Conservation (phyloP, 2,329 filamentous ascomycete species). For the Mycocentrospora acerina region DNA sequence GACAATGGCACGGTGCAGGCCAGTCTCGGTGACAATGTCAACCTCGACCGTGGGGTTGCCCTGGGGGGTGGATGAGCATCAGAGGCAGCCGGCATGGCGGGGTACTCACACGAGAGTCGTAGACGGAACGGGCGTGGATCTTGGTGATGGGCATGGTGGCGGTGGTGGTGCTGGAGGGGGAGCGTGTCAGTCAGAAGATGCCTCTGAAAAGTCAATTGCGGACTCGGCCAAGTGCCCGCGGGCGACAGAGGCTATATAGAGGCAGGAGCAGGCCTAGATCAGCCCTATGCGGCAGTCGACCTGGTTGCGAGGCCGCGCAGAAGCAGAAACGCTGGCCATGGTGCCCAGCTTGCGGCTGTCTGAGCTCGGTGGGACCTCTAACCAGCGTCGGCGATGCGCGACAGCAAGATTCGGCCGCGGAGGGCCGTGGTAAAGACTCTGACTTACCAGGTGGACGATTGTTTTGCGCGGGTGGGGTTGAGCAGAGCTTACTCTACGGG, state of each 20-base stretch:
- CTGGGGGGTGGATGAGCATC: constrained; percentile 10
- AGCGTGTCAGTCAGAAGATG: constrained; percentile 15
- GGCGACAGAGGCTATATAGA: no score
- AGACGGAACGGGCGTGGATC: constrained; percentile 75
- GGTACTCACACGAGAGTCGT: constrained; percentile 72
- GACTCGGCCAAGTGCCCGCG: constrained; percentile 8
- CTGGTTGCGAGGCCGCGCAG: no score
- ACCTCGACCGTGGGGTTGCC: constrained; percentile 98
- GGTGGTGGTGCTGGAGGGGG: constrained; percentile 26
- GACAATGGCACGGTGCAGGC: constrained; percentile 95
- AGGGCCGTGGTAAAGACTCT: constrained; percentile 28
- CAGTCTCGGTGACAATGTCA: constrained; percentile 93
- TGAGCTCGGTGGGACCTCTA: constrained; percentile 19
- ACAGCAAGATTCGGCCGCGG: constrained; percentile 38
- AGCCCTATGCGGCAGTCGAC: constrained; percentile 21
- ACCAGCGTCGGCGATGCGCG: constrained; percentile 25
- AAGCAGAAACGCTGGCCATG: constrained; percentile 31
- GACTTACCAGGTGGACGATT: constrained; percentile 37
- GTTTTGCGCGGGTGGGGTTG: constrained; percentile 3
- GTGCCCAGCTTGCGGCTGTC: constrained; percentile 18
- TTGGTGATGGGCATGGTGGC: constrained; percentile 74
- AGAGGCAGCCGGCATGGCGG: neutral
- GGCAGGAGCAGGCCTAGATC: constrained; percentile 24
- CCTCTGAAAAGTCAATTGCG: constrained; percentile 27
- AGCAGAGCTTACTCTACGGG: constrained; percentile 11